Evolutionary conservation across 192 early-diverging fungal genomes (phyloP).

Genomic region (Umbelopsis isabellina): DNA sequence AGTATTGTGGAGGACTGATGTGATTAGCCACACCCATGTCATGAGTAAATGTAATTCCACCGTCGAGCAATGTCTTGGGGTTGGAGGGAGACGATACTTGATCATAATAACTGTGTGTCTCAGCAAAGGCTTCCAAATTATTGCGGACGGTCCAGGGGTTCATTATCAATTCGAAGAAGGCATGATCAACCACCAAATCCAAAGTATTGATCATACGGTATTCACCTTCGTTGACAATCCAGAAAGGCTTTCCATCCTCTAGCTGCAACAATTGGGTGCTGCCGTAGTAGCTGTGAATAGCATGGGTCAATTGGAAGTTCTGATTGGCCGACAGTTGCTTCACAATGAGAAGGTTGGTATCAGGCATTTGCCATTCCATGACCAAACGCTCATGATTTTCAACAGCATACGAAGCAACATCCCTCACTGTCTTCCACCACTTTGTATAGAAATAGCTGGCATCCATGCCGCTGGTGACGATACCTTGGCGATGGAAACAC

Average conservation of each 20-base stretch:
- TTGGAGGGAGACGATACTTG: conserved; percentile 3
- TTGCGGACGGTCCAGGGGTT: conserved; percentile 32
- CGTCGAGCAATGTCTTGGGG: neutral
- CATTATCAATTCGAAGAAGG: conserved; percentile 27
- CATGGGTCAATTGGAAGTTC: conserved; percentile 27
- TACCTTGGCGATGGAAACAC: conserved; percentile 22
- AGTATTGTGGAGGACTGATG: conserved; percentile 21
- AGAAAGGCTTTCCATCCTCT: conserved; percentile 16
- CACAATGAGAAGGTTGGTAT: conserved; percentile 23
- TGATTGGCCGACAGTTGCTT: conserved; percentile 6
- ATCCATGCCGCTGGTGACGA: conserved; percentile 23
- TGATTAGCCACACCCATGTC: conserved; percentile 30
- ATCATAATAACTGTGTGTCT: conserved; percentile 22
- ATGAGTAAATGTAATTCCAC: conserved; percentile 26
- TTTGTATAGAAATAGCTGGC: conserved; percentile 20
- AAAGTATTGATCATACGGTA: conserved; percentile 35
- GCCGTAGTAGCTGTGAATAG: conserved; percentile 32
- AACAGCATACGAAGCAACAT: conserved; percentile 25
- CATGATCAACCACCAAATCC: conserved; percentile 31
- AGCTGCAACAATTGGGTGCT: conserved; percentile 19
- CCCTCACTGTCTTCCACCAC: conserved; percentile 21
- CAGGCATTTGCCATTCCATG: conserved; percentile 25
- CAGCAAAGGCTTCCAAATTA: conserved; percentile 18
- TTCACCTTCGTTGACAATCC: conserved; percentile 33
- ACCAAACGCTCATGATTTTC: conserved; percentile 17